Evolutionary conservation across 2,329 filamentous ascomycete genomes (phyloP).

Genomic region (Venturia oleaginea): DNA sequence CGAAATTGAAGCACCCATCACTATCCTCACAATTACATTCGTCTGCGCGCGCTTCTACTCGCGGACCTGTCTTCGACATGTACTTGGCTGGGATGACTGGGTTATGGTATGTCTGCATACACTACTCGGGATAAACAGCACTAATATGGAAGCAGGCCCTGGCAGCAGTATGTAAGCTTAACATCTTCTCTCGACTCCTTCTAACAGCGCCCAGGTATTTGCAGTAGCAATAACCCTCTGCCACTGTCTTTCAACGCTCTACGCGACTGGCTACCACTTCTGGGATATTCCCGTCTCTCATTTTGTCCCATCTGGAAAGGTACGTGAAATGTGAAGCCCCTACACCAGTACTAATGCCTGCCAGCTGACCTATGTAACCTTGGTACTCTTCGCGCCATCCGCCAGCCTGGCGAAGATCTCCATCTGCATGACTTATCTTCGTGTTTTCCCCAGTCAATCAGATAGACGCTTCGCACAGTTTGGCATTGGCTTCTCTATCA

Average conservation of each 20-base stretch:
- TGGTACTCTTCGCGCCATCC: constrained; percentile 13
- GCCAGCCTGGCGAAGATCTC: constrained; percentile 13
- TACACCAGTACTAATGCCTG: background rate
- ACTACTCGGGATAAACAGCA: background rate
- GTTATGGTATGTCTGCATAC: constrained; percentile 9
- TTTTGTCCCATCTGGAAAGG: constrained; percentile 6
- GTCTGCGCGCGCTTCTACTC: constrained; percentile 12
- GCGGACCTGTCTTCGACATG: constrained; percentile 6
- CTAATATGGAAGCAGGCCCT: background rate
- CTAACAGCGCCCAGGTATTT: background rate
- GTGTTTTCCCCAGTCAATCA: constrained; percentile 9
- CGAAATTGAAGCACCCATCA: constrained; percentile 9
- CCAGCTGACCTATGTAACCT: constrained; percentile 11
- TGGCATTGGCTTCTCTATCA: constrained; percentile 11
- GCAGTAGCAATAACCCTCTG: constrained; percentile 6
- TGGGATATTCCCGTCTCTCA: background rate
- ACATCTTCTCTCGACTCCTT: background rate
- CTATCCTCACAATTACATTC: constrained; percentile 4
- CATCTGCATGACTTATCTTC: constrained; percentile 14
- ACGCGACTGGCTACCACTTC: constrained; percentile 10
- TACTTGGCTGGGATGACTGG: constrained; percentile 14
- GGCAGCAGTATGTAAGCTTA: background rate
- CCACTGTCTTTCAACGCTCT: constrained; percentile 9
- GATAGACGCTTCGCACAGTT: constrained; percentile 10
- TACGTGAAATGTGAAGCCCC: background rate